Evolutionary conservation across 129 eudicot genomes (phyloP).

Genomic region (Cynara cardunculus): DNA sequence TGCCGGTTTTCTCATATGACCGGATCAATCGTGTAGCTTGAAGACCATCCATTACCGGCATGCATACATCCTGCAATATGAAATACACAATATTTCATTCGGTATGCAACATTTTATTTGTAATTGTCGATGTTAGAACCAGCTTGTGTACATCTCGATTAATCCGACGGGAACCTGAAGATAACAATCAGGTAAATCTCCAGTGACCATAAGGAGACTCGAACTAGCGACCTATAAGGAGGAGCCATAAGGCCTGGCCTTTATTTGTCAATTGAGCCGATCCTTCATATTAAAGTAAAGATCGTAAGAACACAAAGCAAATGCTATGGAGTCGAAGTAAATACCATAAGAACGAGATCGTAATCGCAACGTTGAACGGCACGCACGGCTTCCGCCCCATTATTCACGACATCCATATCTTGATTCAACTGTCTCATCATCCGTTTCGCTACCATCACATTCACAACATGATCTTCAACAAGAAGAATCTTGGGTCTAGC

Average conservation of each 20-base stretch:
- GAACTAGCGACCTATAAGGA: too few relatives aligned
- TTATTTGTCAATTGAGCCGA: too few relatives aligned
- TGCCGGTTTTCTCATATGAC: constrained; percentile 69
- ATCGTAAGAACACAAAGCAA: neutral
- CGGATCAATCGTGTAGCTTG: constrained; percentile 80
- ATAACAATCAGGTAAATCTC: neutral
- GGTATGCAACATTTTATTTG: too few relatives aligned
- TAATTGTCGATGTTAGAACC: neutral
- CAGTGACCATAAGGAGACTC: too few relatives aligned
- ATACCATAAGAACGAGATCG: constrained; percentile 74
- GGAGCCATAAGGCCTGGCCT: too few relatives aligned
- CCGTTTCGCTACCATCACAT: constrained; percentile 63
- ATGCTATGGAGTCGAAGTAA: neutral
- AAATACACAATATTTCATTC: neutral
- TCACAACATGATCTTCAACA: constrained; percentile 76
- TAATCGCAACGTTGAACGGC: constrained; percentile 52
- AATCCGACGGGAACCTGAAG: neutral
- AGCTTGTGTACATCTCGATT: neutral
- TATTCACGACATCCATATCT: constrained; percentile 59
- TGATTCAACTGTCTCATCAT: constrained; percentile 84
- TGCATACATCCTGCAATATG: constrained; percentile 62
- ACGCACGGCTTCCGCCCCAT: constrained; percentile 75
- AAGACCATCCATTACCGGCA: constrained; percentile 90
- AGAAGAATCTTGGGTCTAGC: constrained; percentile 67
- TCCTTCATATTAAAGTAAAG: too few relatives aligned